These are phyloP conservation scores for Pythium dissotocum DNA, from an alignment of 352 stramenopile species.

Conservation along the genomic window DNA sequence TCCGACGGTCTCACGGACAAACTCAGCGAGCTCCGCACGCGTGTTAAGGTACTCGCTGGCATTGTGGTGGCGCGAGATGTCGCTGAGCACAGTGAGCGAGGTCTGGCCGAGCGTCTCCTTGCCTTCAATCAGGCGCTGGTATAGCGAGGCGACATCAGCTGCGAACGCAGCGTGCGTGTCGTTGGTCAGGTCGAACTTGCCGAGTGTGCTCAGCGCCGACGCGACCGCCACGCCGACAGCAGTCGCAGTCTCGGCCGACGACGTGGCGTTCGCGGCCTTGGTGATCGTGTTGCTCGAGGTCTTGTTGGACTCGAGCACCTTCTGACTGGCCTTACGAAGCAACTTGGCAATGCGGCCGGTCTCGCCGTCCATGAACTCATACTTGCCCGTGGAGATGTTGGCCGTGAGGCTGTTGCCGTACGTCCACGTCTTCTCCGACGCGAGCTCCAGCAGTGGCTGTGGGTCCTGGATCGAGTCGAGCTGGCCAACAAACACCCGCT, in stretches of 20 bases:
- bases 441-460: slow-evolving; percentile 30
- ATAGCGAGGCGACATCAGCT: slow-evolving; percentile 47
- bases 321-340: slow-evolving; percentile 26
- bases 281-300: slow-evolving; percentile 39
- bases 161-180: slow-evolving; percentile 44
- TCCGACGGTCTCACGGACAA: slow-evolving; percentile 41
- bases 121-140: slow-evolving; percentile 51
- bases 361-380: slow-evolving; percentile 55
- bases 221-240: slow-evolving; percentile 38
- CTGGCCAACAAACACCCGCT: slow-evolving; percentile 39
- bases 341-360: slow-evolving; percentile 26
- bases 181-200: slow-evolving; percentile 45
- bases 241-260: slow-evolving; percentile 32
- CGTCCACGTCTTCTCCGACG: slow-evolving; percentile 40
- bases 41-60: slow-evolving; percentile 40
- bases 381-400: slow-evolving; percentile 46
- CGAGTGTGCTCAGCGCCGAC: slow-evolving; percentile 37
- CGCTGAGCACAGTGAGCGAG: slow-evolving; percentile 37
- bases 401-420: slow-evolving; percentile 47
- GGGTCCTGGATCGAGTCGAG: slow-evolving; percentile 48
- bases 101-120: slow-evolving; percentile 30
- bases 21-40: slow-evolving; percentile 34
- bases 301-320: slow-evolving; percentile 38
- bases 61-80: slow-evolving; percentile 41
- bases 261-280: slow-evolving; percentile 31